phyloP scores from a whole-genome alignment of 768 basidiomycete species.

The Hygrocybe punicea region DNA sequence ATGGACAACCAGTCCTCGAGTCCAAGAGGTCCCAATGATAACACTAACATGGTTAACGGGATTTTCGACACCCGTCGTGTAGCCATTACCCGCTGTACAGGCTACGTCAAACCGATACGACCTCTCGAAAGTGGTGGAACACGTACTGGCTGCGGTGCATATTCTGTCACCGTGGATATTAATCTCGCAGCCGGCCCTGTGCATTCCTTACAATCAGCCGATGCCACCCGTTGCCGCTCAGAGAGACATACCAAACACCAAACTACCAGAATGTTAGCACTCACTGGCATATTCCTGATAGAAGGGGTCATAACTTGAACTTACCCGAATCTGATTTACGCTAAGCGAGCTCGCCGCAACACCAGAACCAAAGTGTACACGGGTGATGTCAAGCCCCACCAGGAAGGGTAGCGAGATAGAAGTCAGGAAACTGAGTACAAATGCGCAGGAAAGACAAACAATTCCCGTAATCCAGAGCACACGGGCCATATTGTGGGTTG shows the following conservation, averaged over 20 bases:
- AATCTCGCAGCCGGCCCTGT: conserved; percentile 63
- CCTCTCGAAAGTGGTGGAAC: not conserved
- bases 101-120: not conserved
- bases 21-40: conserved; percentile 58
- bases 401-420: conserved; percentile 72
- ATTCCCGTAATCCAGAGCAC: conserved; percentile 50
- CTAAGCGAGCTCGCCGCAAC: conserved; percentile 25
- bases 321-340: conserved; percentile 52
- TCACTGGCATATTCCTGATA: not conserved
- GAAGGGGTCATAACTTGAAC: conserved; percentile 21
- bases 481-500: conserved; percentile 37
- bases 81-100: conserved; percentile 48
- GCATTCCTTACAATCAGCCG: not conserved
- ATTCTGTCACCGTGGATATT: conserved; percentile 40
- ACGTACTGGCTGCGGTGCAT: conserved; percentile 49
- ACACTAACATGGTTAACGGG: conserved; percentile 31
- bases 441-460: conserved; percentile 55
- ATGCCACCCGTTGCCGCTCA: not conserved
- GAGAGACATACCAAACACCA: conserved; percentile 60
- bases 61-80: conserved; percentile 45
- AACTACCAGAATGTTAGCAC: conserved; percentile 51
- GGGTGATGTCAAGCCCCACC: conserved; percentile 61
- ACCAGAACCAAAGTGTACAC: conserved; percentile 46
- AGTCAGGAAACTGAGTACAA: conserved; percentile 63
- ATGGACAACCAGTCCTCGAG: conserved; percentile 69